Evolutionary conservation across 2,329 filamentous ascomycete species (phyloP).

Genomic region (Alternaria triticina): DNA sequence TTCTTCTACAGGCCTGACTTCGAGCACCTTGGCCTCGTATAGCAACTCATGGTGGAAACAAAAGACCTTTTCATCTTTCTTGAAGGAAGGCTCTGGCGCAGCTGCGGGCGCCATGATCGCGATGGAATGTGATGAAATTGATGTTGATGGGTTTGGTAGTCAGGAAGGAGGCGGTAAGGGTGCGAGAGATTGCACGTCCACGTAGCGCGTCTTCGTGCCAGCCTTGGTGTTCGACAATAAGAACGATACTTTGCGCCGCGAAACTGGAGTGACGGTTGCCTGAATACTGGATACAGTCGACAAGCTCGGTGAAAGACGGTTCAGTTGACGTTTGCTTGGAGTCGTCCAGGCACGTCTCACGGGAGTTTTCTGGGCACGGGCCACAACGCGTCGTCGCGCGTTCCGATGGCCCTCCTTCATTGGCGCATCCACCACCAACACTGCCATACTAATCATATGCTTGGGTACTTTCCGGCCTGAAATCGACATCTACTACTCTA

Average conservation of each 20-base stretch:
- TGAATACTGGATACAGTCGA: slow-evolving; percentile 2
- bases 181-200: slow-evolving; percentile 17
- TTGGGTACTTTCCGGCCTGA: neutral
- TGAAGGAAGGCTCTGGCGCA: slow-evolving; percentile 60
- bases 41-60: slow-evolving; percentile 98
- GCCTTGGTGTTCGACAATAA: neutral
- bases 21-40: slow-evolving; percentile 95
- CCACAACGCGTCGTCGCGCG: slow-evolving; percentile 34
- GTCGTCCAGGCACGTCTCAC: slow-evolving; percentile 18
- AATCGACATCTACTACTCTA: neutral
- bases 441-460: slow-evolving; percentile 14
- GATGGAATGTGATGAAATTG: slow-evolving; percentile 12
- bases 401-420: neutral
- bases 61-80: slow-evolving; percentile 86
- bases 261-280: neutral
- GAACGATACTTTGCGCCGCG: slow-evolving; percentile 4
- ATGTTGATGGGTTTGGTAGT: slow-evolving; percentile 17
- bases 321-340: slow-evolving; percentile 13
- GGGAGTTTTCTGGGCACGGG: slow-evolving; percentile 28
- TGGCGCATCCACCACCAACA: slow-evolving; percentile 14
- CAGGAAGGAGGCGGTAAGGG: slow-evolving; percentile 16
- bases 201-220: slow-evolving; percentile 22
- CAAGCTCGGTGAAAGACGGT: slow-evolving; percentile 7
- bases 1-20: slow-evolving; percentile 68
- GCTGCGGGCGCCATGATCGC: slow-evolving; percentile 60